phyloP scores from a whole-genome alignment of 768 basidiomycete species.

The Candolleomyces eurysporus region DNA sequence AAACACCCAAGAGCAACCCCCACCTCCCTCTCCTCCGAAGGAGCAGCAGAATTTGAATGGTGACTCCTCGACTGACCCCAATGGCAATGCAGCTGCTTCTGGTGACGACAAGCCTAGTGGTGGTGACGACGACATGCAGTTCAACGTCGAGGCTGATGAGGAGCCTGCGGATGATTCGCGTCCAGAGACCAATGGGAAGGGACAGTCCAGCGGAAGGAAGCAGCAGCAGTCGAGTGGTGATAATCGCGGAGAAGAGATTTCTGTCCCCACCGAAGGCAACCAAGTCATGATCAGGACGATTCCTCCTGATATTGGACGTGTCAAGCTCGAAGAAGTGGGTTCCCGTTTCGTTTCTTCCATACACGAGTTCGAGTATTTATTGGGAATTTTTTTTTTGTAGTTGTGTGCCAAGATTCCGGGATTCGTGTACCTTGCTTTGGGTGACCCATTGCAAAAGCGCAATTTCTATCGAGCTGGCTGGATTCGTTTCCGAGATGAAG shows the following conservation, averaged over 20 bases:
- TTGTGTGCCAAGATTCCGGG: constrained; percentile 75
- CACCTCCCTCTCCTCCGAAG: neutral
- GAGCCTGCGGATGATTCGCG: constrained; percentile 63
- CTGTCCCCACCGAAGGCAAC: constrained; percentile 73
- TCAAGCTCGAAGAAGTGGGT: constrained; percentile 83
- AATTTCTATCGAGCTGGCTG: constrained; percentile 95
- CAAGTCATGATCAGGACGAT: constrained; percentile 95
- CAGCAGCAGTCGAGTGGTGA: constrained; percentile 9
- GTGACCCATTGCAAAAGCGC: constrained; percentile 89
- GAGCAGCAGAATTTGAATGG: constrained; percentile 43
- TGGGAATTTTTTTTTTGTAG: constrained; percentile 36
- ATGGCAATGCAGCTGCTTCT: constrained; percentile 26
- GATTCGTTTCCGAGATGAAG: constrained; percentile 83
- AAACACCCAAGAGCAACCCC: constrained; percentile 18
- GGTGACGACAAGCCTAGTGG: constrained; percentile 32
- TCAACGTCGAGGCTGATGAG: constrained; percentile 70
- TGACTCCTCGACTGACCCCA: constrained; percentile 37
- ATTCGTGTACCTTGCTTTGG: constrained; percentile 85
- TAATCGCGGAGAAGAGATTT: constrained; percentile 71
- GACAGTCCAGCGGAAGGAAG: constrained; percentile 34
- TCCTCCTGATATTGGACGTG: constrained; percentile 86
- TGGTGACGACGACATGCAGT: constrained; percentile 75
- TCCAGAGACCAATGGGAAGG: constrained; percentile 59
- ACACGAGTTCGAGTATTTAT: constrained; percentile 4
- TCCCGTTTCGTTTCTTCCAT: constrained; percentile 11